Evolutionary conservation across 352 stramenopile genomes (phyloP).

Genomic region (Thraustotheca clavata): DNA sequence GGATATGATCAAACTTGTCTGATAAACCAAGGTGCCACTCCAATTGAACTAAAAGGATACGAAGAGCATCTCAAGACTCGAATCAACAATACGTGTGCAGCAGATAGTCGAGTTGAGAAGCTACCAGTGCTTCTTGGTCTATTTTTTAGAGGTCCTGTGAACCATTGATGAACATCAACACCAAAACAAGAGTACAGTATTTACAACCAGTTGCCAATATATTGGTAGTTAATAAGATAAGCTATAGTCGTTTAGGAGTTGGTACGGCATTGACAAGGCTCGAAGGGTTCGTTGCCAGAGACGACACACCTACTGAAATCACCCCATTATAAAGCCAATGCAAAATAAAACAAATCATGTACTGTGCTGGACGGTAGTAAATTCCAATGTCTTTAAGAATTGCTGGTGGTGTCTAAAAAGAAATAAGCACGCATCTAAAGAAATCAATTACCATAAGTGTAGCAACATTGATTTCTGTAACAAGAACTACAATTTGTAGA

Average conservation of each 20-base stretch:
- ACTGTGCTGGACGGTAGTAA: conserved; percentile 15
- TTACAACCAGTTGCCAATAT: too few species aligned
- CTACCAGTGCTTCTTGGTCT: background rate
- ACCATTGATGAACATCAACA: too few species aligned
- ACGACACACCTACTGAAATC: background rate
- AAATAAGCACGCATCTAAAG: background rate
- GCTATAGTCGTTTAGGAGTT: conserved; percentile 2
- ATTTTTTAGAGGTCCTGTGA: too few species aligned
- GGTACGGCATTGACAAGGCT: background rate
- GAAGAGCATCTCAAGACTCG: too few species aligned
- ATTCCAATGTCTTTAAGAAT: background rate
- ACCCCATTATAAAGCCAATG: conserved; percentile 17
- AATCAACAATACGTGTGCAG: too few species aligned
- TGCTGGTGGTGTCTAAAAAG: conserved; percentile 7
- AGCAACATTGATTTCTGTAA: conserved; percentile 20
- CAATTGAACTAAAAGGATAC: too few species aligned
- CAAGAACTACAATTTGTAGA: conserved; percentile 5
- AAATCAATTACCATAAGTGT: conserved; percentile 14
- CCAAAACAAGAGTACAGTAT: too few species aligned
- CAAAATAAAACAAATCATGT: conserved; percentile 14
- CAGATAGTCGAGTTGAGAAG: background rate
- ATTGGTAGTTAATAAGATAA: too few species aligned
- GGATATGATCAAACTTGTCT: background rate
- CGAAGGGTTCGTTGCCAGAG: background rate
- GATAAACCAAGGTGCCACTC: background rate